A percentile compares a stretch with the other conserved stretches of the same genome.
phyloP scores from a whole-genome alignment of 805 yeast genomes.

The Pichia nanzhaoensis region DNA sequence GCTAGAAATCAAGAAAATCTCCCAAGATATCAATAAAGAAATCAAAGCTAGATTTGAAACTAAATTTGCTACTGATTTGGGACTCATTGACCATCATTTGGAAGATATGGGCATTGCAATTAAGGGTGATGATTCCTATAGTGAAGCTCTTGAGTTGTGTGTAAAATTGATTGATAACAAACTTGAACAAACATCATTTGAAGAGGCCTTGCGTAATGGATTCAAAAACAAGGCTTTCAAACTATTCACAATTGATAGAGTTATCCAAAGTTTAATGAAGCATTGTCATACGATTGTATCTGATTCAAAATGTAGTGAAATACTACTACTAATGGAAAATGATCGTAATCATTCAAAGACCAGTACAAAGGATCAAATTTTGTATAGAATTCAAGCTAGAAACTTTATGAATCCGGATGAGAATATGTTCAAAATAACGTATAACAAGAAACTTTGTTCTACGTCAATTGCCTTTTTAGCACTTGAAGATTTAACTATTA shows the following conservation, averaged over 20 bases:
- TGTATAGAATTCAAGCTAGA: slow-evolving; percentile 85
- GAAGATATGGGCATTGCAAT: slow-evolving; percentile 76
- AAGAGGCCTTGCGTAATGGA: slow-evolving; percentile 91
- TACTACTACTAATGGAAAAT: slow-evolving; percentile 71
- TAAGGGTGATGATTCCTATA: slow-evolving; percentile 62
- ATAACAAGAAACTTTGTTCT: slow-evolving; percentile 43
- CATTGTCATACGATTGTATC: slow-evolving; percentile 81
- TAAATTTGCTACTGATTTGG: slow-evolving; percentile 81
- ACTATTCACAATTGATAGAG: slow-evolving; percentile 88
- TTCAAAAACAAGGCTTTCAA: slow-evolving; percentile 91
- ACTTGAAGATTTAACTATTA: slow-evolving; percentile 80
- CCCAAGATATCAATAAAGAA: slow-evolving; percentile 66
- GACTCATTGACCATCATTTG: slow-evolving; percentile 70
- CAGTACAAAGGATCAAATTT: slow-evolving; percentile 78
- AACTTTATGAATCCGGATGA: slow-evolving; percentile 74
- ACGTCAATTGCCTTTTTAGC: slow-evolving; percentile 79
- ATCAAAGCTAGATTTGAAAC: slow-evolving; percentile 56
- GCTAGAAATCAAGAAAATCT: slow-evolving; percentile 65
- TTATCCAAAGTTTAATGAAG: slow-evolving; percentile 73
- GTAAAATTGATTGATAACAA: slow-evolving; percentile 81
- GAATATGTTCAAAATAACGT: slow-evolving; percentile 84
- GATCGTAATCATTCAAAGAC: slow-evolving; percentile 63
- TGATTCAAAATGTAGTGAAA: slow-evolving; percentile 74
- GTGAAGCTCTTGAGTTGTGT: slow-evolving; percentile 69
- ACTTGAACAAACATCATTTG: slow-evolving; percentile 89